A percentile compares a stretch with the other conserved stretches of the same genome.
Evolutionary conservation across 306 rosid genomes (phyloP).

Genomic region (Aeschynomene evenia): DNA sequence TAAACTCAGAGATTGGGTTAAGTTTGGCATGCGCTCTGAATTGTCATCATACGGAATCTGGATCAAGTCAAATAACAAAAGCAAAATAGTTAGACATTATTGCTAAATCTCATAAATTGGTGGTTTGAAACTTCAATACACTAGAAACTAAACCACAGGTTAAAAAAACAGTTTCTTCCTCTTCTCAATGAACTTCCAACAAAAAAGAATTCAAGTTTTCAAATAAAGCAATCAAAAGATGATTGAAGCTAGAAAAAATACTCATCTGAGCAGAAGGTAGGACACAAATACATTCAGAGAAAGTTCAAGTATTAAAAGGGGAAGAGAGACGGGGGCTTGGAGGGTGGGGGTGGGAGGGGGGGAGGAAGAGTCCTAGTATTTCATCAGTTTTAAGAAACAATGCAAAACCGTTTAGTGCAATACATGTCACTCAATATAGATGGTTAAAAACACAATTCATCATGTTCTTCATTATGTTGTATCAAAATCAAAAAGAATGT

Average conservation of each 20-base stretch:
- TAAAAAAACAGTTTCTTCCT: neutral
- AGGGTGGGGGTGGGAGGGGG: too few relatives aligned
- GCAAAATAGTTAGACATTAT: conserved; percentile 16
- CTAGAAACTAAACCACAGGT: neutral
- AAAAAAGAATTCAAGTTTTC: neutral
- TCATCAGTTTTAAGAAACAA: conserved; percentile 22
- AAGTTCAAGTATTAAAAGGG: neutral
- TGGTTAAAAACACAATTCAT: conserved; percentile 8
- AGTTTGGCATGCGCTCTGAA: conserved; percentile 42
- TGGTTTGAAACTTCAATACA: neutral
- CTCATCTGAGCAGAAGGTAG: conserved; percentile 4
- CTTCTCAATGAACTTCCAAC: neutral
- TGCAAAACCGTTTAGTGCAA: neutral
- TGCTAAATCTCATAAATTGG: conserved; percentile 11
- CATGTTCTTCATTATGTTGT: conserved; percentile 16
- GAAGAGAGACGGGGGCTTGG: too few relatives aligned
- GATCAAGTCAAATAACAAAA: conserved; percentile 24
- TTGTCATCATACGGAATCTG: conserved; percentile 65
- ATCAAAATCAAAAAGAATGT: conserved; percentile 3
- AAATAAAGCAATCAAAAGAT: conserved; percentile 27
- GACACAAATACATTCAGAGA: neutral
- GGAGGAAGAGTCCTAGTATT: neutral
- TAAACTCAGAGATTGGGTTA: conserved; percentile 49
- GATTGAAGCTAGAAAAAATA: conserved; percentile 15
- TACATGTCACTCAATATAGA: conserved; percentile 9